Base-by-base conservation (phyloP, 345 rosid genomes). In the Gossypioides kirkii region DNA sequence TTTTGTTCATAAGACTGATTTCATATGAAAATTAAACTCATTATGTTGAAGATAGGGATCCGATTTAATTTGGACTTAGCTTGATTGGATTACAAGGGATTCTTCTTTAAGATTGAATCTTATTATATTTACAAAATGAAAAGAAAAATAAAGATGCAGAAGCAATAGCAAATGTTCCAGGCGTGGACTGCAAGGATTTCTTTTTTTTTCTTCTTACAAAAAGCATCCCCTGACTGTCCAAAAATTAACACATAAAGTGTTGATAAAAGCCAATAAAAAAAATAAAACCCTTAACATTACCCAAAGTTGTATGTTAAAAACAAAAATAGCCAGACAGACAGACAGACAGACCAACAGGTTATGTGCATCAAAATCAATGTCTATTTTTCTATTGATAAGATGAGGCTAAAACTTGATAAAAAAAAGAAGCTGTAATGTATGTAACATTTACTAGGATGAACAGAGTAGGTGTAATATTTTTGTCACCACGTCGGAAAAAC, bases 111-210 rank as follows among this genome's bases (percentile, higher is more conserved):
- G 32, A 32, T 28, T 22, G 61, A 62, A 18, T 64, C n/a, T 42
- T 46, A 4, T 63, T 67, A 16, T 23, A 46, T 54, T 54, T 54
- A 8, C 13, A 65, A 13, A 58, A 58, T 11, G 11, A 1, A 45
- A 45, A 45, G 1, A 11, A 25, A 23, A 12, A 25, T 23, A 9
- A 26, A 49, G 23, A 69, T 28, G 17, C 45, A 50, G 23, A 69
- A 69, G 17, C 45, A 50, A 49, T 46, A 9, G 72, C 58, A 49
- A 17, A 69, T 50, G 43, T 69, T 69, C 25, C 59, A 47, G 20
- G 58, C 42, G 71, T 67, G 71, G 58, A 67, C 13, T 69, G 45
- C 72, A 49, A 49, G 72, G 45, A 28, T 42, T 12, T 4, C 43
- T 5, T 8, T 32, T 5, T 32, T 32, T 32, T 32, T 32, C 5